Percentiles rank a stretch among this genome's conserved stretches.
Evolutionary conservation across 805 yeast genomes (phyloP).

Genomic region (Millerago galiae): DNA sequence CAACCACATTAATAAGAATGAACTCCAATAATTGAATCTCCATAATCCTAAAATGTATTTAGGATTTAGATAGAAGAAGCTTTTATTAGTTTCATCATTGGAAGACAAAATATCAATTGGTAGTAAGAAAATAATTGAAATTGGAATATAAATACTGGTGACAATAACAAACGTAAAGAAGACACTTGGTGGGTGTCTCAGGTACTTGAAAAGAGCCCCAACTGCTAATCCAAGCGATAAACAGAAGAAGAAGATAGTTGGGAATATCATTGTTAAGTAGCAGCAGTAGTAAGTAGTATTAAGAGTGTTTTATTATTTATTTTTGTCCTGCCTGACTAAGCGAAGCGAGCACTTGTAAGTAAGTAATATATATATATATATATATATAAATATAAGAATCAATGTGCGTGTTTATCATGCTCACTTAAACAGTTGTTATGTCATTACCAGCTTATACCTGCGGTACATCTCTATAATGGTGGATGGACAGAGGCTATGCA

Average conservation of each 20-base stretch:
- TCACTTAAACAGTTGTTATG: too few relatives aligned
- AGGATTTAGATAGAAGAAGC: constrained; percentile 42
- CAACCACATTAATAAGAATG: constrained; percentile 75
- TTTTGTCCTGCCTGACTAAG: too few relatives aligned
- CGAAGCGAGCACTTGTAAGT: too few relatives aligned
- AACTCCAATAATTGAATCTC: constrained; percentile 75
- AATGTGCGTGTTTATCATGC: too few relatives aligned
- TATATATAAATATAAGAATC: too few relatives aligned
- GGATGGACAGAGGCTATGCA: too few relatives aligned
- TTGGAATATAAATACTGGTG: constrained; percentile 64
- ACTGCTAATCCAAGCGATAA: constrained; percentile 17
- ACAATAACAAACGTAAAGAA: constrained; percentile 24
- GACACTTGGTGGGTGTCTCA: constrained; percentile 17
- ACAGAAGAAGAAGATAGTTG: constrained; percentile 16
- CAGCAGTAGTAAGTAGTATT: too few relatives aligned
- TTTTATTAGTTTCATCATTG: constrained; percentile 22
- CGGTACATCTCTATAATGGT: too few relatives aligned
- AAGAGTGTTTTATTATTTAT: too few relatives aligned
- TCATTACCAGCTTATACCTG: too few relatives aligned
- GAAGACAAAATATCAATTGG: constrained; percentile 68
- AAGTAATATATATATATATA: too few relatives aligned
- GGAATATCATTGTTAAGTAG: constrained; percentile 4
- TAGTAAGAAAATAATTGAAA: constrained; percentile 64
- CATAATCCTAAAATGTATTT: constrained; percentile 50
- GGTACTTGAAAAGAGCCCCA: constrained; percentile 17